Evolutionary conservation across 768 basidiomycete genomes (phyloP), one percentile per base, ranked within the genome.

Genomic region (Trametes villosa): DNA sequence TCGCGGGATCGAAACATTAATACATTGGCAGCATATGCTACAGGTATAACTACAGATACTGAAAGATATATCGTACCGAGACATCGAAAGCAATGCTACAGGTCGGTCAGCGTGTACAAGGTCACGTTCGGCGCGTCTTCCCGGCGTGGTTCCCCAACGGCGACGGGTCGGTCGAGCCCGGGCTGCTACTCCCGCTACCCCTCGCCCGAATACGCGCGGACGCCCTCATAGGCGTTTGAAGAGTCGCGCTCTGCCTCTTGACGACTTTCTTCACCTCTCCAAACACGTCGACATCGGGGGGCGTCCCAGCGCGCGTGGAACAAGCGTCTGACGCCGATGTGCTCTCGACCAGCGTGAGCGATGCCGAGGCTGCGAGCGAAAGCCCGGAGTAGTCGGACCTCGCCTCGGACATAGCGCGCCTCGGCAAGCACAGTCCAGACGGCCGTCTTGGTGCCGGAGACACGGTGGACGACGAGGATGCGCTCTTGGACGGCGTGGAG

Each of bases 171-270:
- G n/a, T n/a, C n/a, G n/a, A n/a, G n/a, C n/a, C n/a, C n/a, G n/a
- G n/a, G n/a, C n/a, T n/a, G 12, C 46, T 49, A 8, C 5, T 41
- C 0, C 27, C 22, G 17, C 8, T 7, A 20, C 24, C 30, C 56
- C 31, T 49, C 27, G 47, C 47, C 38, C 24, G 47, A 30, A 57
- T 49, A 38, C 56, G 48, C 2, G 47, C 47, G 9, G 56, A 57
- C 26, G 13, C 9, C 22, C 56, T 48, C 38, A 49, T 38, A 0
- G 56, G 47, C 15, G 13, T 33, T 26, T 38, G 22, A 29, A 27
- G 29, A 15, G 29, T 13, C 1, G 18, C 17, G 1, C 7, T 27
- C 22, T 31, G 13, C 6, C 22, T 22, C 9, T n/a, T 3, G n/a
- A 26, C 13, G 26, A 8, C 15, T 2, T 49, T 17, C n/a, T 18